Evolutionary conservation across 208 protist genomes (phyloP).

Genomic region (Acanthamoeba divionensis): DNA sequence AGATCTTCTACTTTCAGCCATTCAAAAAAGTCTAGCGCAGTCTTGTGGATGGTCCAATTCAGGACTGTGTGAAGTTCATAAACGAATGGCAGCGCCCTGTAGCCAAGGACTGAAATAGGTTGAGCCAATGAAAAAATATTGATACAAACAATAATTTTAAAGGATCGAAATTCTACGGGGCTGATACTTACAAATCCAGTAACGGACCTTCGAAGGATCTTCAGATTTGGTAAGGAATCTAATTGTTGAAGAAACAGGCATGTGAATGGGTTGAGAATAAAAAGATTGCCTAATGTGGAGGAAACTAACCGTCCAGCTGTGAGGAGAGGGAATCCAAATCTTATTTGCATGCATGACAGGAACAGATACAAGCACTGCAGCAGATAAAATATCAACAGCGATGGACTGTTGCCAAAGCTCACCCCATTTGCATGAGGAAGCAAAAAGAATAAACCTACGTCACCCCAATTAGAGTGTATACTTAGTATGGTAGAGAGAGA

Average conservation of each 20-base stretch:
- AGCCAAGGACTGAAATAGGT: conserved; percentile 53
- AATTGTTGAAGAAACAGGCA: neutral
- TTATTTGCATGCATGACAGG: conserved; percentile 59
- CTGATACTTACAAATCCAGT: neutral
- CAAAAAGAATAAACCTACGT: conserved; percentile 49
- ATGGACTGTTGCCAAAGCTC: neutral
- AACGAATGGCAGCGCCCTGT: conserved; percentile 74
- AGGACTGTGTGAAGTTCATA: conserved; percentile 72
- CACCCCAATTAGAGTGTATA: neutral
- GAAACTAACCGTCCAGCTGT: neutral
- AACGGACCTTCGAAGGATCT: neutral
- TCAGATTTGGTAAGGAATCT: conserved; percentile 7
- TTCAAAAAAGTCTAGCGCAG: conserved; percentile 65
- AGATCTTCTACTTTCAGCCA: conserved; percentile 77
- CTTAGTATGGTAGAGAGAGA: no score
- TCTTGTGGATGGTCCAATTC: conserved; percentile 71
- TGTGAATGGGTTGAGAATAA: neutral
- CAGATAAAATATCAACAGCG: conserved; percentile 63
- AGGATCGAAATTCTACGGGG: neutral
- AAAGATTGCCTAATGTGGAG: neutral
- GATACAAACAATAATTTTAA: neutral
- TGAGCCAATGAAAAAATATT: neutral
- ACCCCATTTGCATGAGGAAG: neutral
- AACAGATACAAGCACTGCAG: conserved; percentile 65
- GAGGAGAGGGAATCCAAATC: neutral